Evolutionary conservation across 2,329 filamentous ascomycete genomes (phyloP).

Genomic region (Monilinia fructigena): DNA sequence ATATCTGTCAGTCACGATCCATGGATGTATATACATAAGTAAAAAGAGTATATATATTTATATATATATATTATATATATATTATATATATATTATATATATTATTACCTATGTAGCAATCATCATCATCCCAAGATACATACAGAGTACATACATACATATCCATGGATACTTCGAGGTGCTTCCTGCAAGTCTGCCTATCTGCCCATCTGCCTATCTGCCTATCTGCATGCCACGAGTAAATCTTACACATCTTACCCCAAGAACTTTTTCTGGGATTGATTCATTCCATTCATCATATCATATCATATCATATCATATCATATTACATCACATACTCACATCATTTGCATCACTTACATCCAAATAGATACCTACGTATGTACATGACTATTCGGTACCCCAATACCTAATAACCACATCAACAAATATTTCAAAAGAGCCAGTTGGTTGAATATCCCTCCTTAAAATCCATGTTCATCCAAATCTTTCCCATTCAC

Average conservation of each 20-base stretch:
- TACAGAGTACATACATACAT: too few species aligned
- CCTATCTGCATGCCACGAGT: conserved; percentile 11
- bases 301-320: not conserved
- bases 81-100: too few species aligned
- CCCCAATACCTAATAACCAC: too few species aligned
- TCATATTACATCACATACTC: not conserved
- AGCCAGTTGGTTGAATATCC: not conserved
- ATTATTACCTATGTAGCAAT: not conserved
- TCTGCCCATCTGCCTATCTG: not conserved
- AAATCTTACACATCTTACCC: conserved; percentile 6
- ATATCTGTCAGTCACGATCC: too few species aligned
- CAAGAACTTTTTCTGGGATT: not conserved
- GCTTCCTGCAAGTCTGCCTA: not conserved
- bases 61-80: too few species aligned
- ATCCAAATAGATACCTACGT: too few species aligned
- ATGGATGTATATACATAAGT: too few species aligned
- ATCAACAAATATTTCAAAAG: not conserved
- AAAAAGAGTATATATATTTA: too few species aligned
- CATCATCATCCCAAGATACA: too few species aligned
- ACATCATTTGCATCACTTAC: too few species aligned
- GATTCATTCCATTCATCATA: not conserved
- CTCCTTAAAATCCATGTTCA: not conserved
- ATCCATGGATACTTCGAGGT: too few species aligned
- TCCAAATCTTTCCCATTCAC: not conserved
- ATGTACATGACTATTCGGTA: too few species aligned